phyloP scores from a whole-genome alignment of 345 rosid genomes.

The Euphorbia lathyris region DNA sequence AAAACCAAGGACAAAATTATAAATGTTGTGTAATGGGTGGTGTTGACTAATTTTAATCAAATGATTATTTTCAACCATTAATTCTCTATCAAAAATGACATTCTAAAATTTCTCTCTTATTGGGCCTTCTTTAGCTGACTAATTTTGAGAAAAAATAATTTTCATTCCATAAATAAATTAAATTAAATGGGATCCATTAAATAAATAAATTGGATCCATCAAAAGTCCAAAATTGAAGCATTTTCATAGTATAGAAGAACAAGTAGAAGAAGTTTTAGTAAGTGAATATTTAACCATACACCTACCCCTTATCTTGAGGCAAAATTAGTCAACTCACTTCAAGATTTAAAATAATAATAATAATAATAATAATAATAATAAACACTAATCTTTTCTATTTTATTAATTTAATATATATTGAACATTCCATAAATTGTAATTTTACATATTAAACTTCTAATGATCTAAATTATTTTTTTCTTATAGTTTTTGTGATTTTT shows the following conservation, averaged over 20 bases:
- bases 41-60: conserved; percentile 5
- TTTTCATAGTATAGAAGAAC: not conserved
- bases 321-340: not conserved
- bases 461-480: too few species aligned
- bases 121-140: conserved; percentile 4
- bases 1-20: not conserved
- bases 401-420: too few species aligned
- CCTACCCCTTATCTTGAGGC: not conserved
- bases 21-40: conserved; percentile 9
- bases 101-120: not conserved
- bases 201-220: not conserved
- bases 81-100: not conserved
- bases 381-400: too few species aligned
- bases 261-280: not conserved
- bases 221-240: conserved; percentile 10
- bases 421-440: too few species aligned
- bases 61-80: not conserved
- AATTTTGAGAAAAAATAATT: not conserved
- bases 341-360: not conserved
- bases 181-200: not conserved
- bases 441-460: too few species aligned
- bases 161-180: not conserved
- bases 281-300: conserved; percentile 5
- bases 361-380: too few species aligned
- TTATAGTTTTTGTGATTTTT: too few species aligned